A percentile compares a stretch with the other conserved stretches of the same genome.
Evolutionary conservation across 192 early-diverging fungal species (phyloP).

Genomic region (Podila clonocystis): DNA sequence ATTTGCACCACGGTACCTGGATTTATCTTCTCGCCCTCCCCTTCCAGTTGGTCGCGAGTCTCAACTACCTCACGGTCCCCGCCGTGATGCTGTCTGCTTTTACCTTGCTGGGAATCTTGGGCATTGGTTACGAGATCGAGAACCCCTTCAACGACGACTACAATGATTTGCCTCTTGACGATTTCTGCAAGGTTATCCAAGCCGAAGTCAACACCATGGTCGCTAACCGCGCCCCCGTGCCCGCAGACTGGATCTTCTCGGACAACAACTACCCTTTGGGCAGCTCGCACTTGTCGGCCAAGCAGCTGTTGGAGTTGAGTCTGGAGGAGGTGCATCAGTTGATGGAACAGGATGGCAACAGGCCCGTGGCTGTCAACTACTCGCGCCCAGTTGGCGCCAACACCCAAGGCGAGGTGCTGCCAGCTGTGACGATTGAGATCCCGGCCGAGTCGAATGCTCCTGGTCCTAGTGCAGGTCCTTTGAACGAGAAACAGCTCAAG

Average conservation of each 20-base stretch:
- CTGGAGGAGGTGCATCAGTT: constrained; percentile 13
- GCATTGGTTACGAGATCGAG: constrained; percentile 88
- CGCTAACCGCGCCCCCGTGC: constrained; percentile 19
- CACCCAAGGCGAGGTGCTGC: background rate
- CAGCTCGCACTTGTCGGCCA: constrained; percentile 12
- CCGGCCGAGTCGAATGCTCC: background rate
- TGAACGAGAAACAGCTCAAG: background rate
- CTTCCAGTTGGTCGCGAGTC: constrained; percentile 71
- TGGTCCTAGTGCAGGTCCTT: background rate
- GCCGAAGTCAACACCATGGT: constrained; percentile 22
- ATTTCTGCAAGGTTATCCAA: constrained; percentile 54
- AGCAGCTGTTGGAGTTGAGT: constrained; percentile 3
- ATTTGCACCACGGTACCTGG: constrained; percentile 82
- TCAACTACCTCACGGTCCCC: constrained; percentile 67
- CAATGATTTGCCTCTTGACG: constrained; percentile 72
- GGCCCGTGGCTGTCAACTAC: background rate
- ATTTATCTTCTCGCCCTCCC: constrained; percentile 80
- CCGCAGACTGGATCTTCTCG: constrained; percentile 15
- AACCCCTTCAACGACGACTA: constrained; percentile 87
- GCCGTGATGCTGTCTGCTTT: constrained; percentile 74
- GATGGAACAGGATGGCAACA: constrained; percentile 4
- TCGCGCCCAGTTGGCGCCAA: background rate
- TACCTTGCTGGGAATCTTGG: constrained; percentile 83
- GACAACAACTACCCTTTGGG: constrained; percentile 19
- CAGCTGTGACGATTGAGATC: background rate